Base-by-base conservation (phyloP, 257 asterid genomes). In the Cruciata laevipes region DNA sequence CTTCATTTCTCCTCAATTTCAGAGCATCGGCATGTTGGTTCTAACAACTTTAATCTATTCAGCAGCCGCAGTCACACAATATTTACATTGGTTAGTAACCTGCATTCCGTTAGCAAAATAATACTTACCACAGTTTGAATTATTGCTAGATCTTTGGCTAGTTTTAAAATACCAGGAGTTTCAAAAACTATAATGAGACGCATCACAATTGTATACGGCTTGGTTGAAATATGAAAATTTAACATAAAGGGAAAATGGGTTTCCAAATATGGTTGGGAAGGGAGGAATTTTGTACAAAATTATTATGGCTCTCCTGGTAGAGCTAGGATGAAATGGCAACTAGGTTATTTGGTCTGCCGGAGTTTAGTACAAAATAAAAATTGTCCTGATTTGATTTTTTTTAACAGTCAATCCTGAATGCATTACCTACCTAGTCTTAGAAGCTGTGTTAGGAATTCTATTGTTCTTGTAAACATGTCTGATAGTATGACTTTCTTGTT, bases 41-140 rank as follows among this genome's bases (percentile, higher is more conserved):
- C 99, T 69, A 94, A 94, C 77, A 94, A 94, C 80, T 94, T 90
- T 74, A 94, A 94, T 77, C 86, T 94, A 49, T 94, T 94, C 79
- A 94, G 99, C 85, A 94, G 99, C 89, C 99, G 99, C 57, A 94
- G 99, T 75, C 99, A 94, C 82, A 91, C 99, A 55, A 94, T 94
- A 78, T 94, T 94, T 73, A 89, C 99, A 25, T 75, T 94, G 98
- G 99, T 94, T 80, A 18, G 95, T 69, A 18, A 70, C 56, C 69
- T 53, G 23, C 30, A 32, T 20, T 6, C 14, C 27, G 13, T 55
- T 24, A 16, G 18, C 18, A 32, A 3, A 21, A 33, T 53, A 6
- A 4, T 7, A 53, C 4, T 1, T 44, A 44, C 53, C n/a, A 44
- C 20, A 16, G 53, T 44, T 44, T 44, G 20, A 44, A 44, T 5